Percentiles rank a stretch among this genome's conserved stretches.
These are phyloP conservation scores for Diaporthe helianthi DNA, from an alignment of 2,329 filamentous ascomycete genomes.

Conservation along the genomic window DNA sequence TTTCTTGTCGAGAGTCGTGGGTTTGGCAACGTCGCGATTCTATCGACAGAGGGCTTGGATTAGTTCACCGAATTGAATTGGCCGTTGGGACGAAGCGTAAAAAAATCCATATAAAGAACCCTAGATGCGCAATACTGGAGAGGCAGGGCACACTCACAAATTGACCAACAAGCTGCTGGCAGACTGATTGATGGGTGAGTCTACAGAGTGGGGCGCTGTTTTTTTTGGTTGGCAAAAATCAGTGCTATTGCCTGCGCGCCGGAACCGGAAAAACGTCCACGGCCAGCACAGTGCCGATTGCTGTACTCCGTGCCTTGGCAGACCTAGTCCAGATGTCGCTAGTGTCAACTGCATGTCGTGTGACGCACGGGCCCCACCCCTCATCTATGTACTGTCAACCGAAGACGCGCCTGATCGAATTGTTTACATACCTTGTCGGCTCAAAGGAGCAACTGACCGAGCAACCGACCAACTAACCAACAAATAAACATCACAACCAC, in stretches of 20 bases:
- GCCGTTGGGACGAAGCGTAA: conserved; percentile 37
- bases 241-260: conserved; percentile 22
- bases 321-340: no score
- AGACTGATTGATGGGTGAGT: conserved; percentile 28
- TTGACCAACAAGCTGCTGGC: conserved; percentile 35
- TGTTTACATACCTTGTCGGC: conserved; percentile 28
- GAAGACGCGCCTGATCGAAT: conserved; percentile 23
- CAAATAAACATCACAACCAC: neutral
- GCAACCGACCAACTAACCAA: conserved; percentile 25
- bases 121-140: neutral
- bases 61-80: conserved; percentile 38
- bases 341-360: no score
- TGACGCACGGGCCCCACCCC: neutral
- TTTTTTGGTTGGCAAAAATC: conserved; percentile 25
- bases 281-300: neutral
- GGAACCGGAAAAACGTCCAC: conserved; percentile 13
- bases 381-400: conserved; percentile 18
- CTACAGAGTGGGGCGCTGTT: conserved; percentile 29
- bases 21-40: conserved; percentile 38
- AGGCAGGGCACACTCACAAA: conserved; percentile 31
- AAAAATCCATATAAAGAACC: conserved; percentile 10
- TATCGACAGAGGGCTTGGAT: conserved; percentile 40
- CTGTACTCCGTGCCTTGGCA: no score
- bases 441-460: neutral
- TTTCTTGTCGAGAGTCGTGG: conserved; percentile 38